phyloP scores from a whole-genome alignment of 2,329 filamentous ascomycete genomes.

The Amauroascus verrucosus region DNA sequence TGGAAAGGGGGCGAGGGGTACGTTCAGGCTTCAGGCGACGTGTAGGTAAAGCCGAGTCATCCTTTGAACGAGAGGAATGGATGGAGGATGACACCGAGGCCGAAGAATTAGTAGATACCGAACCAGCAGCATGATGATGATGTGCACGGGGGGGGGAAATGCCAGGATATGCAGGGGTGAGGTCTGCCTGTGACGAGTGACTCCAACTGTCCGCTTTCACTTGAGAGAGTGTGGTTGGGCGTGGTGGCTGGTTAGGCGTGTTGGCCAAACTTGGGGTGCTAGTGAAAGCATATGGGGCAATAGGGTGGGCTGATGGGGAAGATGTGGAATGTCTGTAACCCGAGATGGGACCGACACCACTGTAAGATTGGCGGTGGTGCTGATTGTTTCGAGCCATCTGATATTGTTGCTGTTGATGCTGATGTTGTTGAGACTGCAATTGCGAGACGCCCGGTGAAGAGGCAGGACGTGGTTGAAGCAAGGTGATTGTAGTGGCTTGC shows the following conservation, averaged over 20 bases:
- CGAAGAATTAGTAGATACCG: conserved; percentile 43
- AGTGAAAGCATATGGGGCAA: conserved; percentile 69
- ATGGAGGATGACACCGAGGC: conserved; percentile 42
- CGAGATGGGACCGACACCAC: conserved; percentile 18
- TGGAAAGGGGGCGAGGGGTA: conserved; percentile 36
- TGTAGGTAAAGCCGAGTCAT: conserved; percentile 39
- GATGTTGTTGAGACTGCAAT: conserved; percentile 33
- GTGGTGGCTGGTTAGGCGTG: conserved; percentile 33
- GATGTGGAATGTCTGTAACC: conserved; percentile 13
- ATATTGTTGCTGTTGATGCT: conserved; percentile 26
- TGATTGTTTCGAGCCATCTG: conserved; percentile 27
- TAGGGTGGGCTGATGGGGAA: conserved; percentile 50
- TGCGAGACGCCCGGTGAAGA: conserved; percentile 44
- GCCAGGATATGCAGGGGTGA: conserved; percentile 39
- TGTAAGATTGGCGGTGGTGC: conserved; percentile 36
- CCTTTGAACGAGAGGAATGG: conserved; percentile 36
- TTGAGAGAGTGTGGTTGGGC: conserved; percentile 37
- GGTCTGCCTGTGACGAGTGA: conserved; percentile 35
- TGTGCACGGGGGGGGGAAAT: conserved; percentile 31
- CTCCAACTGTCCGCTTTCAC: conserved; percentile 28
- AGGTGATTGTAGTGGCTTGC: conserved; percentile 61
- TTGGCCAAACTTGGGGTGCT: conserved; percentile 56
- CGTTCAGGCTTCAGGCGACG: conserved; percentile 31
- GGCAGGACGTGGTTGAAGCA: conserved; percentile 63
- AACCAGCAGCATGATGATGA: conserved; percentile 40